phyloP scores from a whole-genome alignment of 2,329 filamentous ascomycete genomes.

The Neofusicoccum parvum region DNA sequence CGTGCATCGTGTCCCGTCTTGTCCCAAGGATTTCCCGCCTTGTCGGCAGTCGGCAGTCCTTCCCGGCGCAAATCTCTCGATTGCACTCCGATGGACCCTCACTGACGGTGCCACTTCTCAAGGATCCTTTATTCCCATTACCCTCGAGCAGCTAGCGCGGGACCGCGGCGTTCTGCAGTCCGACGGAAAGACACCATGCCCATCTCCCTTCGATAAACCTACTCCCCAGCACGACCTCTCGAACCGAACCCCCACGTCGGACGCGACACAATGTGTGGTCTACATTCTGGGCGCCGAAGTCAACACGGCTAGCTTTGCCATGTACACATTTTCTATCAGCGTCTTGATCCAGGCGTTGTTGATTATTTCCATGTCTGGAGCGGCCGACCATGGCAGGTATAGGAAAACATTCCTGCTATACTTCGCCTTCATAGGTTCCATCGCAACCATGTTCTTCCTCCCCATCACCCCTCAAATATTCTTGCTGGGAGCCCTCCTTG shows the following conservation, averaged over 20 bases:
- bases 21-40: neutral
- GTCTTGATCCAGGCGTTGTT: constrained; percentile 86
- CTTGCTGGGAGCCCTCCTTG: constrained; percentile 77
- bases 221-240: constrained; percentile 25
- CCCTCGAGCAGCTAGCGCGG: constrained; percentile 88
- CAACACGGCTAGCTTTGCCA: constrained; percentile 95
- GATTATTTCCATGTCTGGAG: constrained; percentile 94
- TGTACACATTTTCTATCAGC: constrained; percentile 96
- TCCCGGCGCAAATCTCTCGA: neutral
- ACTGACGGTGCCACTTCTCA: constrained; percentile 8
- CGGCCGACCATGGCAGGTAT: constrained; percentile 87
- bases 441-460: constrained; percentile 86
- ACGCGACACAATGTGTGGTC: constrained; percentile 72
- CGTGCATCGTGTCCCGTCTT: neutral
- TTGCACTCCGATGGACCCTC: neutral
- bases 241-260: constrained; percentile 24
- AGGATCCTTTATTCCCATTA: constrained; percentile 94
- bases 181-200: constrained; percentile 76
- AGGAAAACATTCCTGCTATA: constrained; percentile 82
- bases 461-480: constrained; percentile 75
- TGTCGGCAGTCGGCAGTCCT: neutral
- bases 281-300: constrained; percentile 80
- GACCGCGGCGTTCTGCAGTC: constrained; percentile 86
- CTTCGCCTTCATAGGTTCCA: constrained; percentile 82
- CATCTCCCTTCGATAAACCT: constrained; percentile 42